Conservation (phyloP, 2,329 filamentous ascomycete genomes). For the Tricladium varicosporioides region DNA sequence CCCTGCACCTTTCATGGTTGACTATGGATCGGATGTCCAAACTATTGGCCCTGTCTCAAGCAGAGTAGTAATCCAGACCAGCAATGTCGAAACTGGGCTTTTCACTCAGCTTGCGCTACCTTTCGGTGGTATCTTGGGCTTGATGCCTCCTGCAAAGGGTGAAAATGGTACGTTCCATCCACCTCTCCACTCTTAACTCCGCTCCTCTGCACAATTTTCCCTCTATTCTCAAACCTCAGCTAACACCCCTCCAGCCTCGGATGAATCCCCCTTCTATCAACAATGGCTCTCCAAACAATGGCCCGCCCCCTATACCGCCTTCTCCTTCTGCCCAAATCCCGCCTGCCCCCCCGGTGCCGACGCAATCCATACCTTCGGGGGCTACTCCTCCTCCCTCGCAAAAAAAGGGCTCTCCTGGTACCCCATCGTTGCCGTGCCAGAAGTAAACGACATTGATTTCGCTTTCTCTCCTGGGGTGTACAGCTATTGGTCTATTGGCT, state of each 20-base stretch:
- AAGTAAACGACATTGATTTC: constrained; percentile 3
- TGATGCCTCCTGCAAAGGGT: constrained; percentile 1
- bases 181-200: neutral
- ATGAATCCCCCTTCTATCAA: neutral
- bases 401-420: neutral
- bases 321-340: neutral
- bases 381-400: neutral
- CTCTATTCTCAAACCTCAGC: neutral
- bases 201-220: neutral
- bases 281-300: neutral
- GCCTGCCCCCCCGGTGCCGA: neutral
- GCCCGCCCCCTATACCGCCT: neutral
- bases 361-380: constrained; percentile 1
- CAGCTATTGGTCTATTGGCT: constrained; percentile 1
- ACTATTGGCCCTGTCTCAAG: constrained; percentile 1
- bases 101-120: neutral
- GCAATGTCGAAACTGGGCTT: constrained; percentile 1
- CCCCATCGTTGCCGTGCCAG: neutral
- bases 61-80: constrained; percentile 1
- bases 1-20: constrained; percentile 2
- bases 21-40: constrained; percentile 1
- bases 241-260: constrained; percentile 1
- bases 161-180: neutral
- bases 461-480: neutral
- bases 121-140: neutral